Percentiles rank a stretch among this genome's conserved stretches.
phyloP scores from a whole-genome alignment of 495 filamentous ascomycete species.

The Umbilicaria muhlenbergii region DNA sequence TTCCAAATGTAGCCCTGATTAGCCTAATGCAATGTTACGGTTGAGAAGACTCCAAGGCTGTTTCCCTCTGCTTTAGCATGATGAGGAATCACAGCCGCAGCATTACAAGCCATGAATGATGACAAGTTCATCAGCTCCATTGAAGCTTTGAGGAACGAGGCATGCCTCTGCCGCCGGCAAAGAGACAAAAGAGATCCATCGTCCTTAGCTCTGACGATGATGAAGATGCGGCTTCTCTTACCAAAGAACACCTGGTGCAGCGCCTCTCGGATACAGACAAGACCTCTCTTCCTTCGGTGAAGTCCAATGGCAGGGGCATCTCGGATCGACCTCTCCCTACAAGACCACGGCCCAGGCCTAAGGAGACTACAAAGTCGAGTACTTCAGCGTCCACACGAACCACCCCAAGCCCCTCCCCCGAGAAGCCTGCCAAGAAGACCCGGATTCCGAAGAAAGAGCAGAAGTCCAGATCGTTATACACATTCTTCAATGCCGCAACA shows the following conservation, averaged over 20 bases:
- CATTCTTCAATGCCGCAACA: constrained; percentile 25
- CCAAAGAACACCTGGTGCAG: background rate
- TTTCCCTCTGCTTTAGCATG: too few species aligned
- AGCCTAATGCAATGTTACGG: too few species aligned
- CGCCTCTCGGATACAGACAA: background rate
- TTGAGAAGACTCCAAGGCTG: too few species aligned
- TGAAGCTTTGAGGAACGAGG: background rate
- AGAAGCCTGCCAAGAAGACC: constrained; percentile 4
- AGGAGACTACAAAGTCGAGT: background rate
- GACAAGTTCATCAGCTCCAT: too few species aligned
- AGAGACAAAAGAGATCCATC: constrained; percentile 30
- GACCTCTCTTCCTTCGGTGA: constrained; percentile 3
- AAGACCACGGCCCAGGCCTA: background rate
- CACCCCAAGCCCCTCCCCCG: background rate
- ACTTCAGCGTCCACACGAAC: background rate
- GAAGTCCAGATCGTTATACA: constrained; percentile 19
- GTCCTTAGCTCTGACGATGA: constrained; percentile 29
- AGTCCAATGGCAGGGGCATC: constrained; percentile 1
- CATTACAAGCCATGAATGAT: too few species aligned
- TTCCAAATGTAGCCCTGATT: too few species aligned
- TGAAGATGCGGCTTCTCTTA: constrained; percentile 5
- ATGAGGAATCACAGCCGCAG: too few species aligned
- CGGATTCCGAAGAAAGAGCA: constrained; percentile 8
- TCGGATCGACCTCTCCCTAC: constrained; percentile 1
- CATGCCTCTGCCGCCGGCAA: constrained; percentile 32